Evolutionary conservation across 2,329 filamentous ascomycete genomes (phyloP).

Genomic region (Botryotinia calthae): DNA sequence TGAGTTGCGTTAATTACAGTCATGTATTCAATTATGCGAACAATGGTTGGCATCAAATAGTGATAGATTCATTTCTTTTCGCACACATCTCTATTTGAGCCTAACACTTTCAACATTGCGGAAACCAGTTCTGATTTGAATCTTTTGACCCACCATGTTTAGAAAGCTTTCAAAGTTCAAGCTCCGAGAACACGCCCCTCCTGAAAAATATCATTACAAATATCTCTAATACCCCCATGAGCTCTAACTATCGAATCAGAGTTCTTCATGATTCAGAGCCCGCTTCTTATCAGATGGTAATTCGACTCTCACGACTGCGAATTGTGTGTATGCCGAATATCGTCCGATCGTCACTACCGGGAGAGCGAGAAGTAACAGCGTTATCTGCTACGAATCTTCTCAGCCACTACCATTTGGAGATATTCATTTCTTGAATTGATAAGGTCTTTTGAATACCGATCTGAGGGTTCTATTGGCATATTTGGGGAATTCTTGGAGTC

Average conservation of each 20-base stretch:
- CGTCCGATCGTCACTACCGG: too few relatives aligned
- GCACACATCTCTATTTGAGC: too few relatives aligned
- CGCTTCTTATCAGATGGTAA: background rate
- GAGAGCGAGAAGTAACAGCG: too few relatives aligned
- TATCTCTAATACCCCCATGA: background rate
- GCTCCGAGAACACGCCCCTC: background rate
- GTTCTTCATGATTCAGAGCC: background rate
- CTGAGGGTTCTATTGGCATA: background rate
- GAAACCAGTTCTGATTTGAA: background rate
- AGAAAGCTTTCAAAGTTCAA: background rate
- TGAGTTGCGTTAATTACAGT: too few relatives aligned
- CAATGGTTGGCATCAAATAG: background rate
- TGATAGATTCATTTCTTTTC: background rate
- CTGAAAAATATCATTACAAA: background rate
- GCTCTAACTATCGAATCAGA: background rate
- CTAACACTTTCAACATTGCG: accelerated
- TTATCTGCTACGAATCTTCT: too few relatives aligned
- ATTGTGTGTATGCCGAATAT: too few relatives aligned
- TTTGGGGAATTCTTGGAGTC: background rate
- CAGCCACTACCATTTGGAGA: too few relatives aligned
- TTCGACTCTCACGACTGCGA: too few relatives aligned
- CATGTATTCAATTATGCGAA: background rate
- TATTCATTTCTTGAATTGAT: too few relatives aligned
- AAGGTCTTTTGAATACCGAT: background rate
- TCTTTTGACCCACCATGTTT: background rate